Evolutionary conservation across 164 flowering plant genomes (phyloP), one percentile per base, ranked within the genome.

Genomic region (Echeveria elegans): DNA sequence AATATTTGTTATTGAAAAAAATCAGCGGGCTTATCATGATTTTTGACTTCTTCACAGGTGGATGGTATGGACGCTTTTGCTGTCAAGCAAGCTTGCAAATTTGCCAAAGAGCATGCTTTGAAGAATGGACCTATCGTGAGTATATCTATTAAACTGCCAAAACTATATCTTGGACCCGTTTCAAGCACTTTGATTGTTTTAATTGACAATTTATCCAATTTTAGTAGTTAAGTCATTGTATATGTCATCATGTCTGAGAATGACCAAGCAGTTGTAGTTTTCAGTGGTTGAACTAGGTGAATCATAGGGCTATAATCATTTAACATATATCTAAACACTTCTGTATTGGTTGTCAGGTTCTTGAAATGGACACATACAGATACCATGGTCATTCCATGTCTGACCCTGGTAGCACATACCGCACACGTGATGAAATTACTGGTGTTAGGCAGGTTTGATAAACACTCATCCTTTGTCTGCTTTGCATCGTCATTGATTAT

Each of bases 311-410:
- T 48, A n/a, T 19, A 52, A 7, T 62, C 47, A 62, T 28, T 4
- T 29, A 5, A 28, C 36, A 14, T 45, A 16, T 45, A 52, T 21
- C 29, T 28, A 19, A 56, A 26, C 32, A 56, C 34, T 56, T 56
- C 4, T 28, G 28, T 50, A 8, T 0, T 50, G 61, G 66, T 16
- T 37, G 66, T 68, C 87, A 95, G 99, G 88, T 95, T 72, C 96
- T 95, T 72, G 99, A 95, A 74, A 92, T 95, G 99, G 99, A 95
- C 80, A 92, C 98, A 19, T 95, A 95, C 78, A 84, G 98, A 74
- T 92, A 95, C 77, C 99, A 95, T 72, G 99, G 99, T 14, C 99
- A 95, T 79, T 95, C 99, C 69, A 92, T 95, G 98, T 92, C 98
- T 63, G 99, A 95, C 72, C 98, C 98, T 65, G 98, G 99, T 37